Conservation (phyloP, 148 eudicot species). For the Hydrangea macrophylla region DNA sequence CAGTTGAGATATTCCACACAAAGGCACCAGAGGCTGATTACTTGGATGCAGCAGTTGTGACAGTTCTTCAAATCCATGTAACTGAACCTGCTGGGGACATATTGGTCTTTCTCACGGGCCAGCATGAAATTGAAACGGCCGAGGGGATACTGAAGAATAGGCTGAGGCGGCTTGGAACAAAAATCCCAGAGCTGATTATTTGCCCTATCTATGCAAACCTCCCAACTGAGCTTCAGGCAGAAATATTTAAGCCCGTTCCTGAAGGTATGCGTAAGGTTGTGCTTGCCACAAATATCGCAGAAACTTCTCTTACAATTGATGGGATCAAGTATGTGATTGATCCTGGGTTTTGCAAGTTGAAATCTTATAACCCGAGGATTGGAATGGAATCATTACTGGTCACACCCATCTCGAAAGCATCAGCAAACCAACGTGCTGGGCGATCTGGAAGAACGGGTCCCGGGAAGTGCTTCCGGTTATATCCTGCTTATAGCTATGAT, state of each 20-base stretch:
- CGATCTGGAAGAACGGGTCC: slow-evolving; percentile 92
- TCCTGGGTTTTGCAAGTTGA: slow-evolving; percentile 45
- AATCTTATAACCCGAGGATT: slow-evolving; percentile 35
- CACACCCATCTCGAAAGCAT: slow-evolving; percentile 82
- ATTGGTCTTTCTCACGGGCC: slow-evolving; percentile 72
- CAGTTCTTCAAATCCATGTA: slow-evolving; percentile 79
- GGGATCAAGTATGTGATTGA: slow-evolving; percentile 74
- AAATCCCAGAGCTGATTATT: slow-evolving; percentile 77
- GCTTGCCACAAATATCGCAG: slow-evolving; percentile 86
- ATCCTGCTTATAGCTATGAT: slow-evolving; percentile 62
- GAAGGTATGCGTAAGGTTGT: slow-evolving; percentile 92
- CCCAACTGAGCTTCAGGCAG: slow-evolving; percentile 74
- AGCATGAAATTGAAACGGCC: slow-evolving; percentile 85
- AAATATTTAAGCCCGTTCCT: slow-evolving; percentile 80
- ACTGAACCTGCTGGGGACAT: slow-evolving; percentile 75
- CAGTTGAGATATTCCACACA: slow-evolving; percentile 80
- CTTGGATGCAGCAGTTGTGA: slow-evolving; percentile 89
- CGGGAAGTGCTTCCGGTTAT: slow-evolving; percentile 72
- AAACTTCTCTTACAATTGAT: slow-evolving; percentile 80
- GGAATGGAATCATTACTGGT: slow-evolving; percentile 64
- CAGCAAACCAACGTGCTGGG: slow-evolving; percentile 88
- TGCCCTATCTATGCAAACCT: slow-evolving; percentile 87
- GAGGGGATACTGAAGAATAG: slow-evolving; percentile 79
- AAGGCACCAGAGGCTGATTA: slow-evolving; percentile 90
- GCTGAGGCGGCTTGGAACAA: slow-evolving; percentile 71